A percentile compares a stretch with the other conserved stretches of the same genome.
phyloP scores from a whole-genome alignment of 345 rosid species.

The Moringa oleifera region DNA sequence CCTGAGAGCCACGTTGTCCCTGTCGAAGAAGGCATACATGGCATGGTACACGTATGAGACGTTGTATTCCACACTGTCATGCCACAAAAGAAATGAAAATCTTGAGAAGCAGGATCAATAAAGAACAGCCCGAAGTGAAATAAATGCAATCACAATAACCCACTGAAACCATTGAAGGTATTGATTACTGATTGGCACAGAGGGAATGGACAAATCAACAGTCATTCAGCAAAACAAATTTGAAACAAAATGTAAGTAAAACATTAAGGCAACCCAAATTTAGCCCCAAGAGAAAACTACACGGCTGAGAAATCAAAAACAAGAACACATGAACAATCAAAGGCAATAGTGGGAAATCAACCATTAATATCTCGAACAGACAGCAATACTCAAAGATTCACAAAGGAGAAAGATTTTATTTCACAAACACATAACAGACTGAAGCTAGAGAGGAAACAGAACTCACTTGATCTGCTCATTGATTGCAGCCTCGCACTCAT shows the following conservation, averaged over 20 bases:
- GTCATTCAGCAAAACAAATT: too few species aligned
- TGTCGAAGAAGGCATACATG: conserved; percentile 82
- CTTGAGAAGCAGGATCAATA: background rate
- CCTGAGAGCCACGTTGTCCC: conserved; percentile 82
- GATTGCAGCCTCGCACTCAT: conserved; percentile 72
- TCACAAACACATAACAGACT: background rate
- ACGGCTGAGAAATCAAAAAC: background rate
- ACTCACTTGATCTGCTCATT: conserved; percentile 90
- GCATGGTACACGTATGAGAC: conserved; percentile 92
- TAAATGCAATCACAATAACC: background rate
- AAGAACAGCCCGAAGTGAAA: background rate
- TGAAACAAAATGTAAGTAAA: background rate
- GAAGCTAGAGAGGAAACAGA: background rate
- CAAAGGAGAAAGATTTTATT: too few species aligned
- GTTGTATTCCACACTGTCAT: conserved; percentile 81
- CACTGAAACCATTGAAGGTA: background rate
- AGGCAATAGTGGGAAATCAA: too few species aligned
- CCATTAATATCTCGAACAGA: too few species aligned
- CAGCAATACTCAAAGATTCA: background rate
- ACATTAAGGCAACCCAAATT: too few species aligned
- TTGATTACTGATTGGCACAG: too few species aligned
- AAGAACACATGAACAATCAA: background rate
- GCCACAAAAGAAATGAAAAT: background rate
- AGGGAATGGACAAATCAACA: too few species aligned
- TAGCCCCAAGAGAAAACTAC: too few species aligned